Percentiles rank a stretch among this genome's conserved stretches.
Conservation (phyloP, 2,329 filamentous ascomycete species). For the Penicillium verrucosum region DNA sequence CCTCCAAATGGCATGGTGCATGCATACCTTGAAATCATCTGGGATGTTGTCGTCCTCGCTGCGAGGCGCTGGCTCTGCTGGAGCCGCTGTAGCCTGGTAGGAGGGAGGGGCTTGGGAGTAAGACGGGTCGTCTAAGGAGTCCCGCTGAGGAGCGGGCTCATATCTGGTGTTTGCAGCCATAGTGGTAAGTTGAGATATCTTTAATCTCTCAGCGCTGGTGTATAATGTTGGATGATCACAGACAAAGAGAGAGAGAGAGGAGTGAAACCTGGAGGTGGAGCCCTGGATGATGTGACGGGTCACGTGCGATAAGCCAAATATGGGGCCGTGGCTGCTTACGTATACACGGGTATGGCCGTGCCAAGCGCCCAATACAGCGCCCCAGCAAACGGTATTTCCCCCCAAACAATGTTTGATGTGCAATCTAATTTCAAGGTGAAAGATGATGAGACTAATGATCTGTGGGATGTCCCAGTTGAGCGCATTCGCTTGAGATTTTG, state of each 20-base stretch:
- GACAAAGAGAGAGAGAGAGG: conserved; percentile 3
- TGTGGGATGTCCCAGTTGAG: too few relatives aligned
- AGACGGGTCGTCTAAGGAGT: conserved; percentile 70
- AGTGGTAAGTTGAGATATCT: neutral
- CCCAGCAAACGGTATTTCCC: too few relatives aligned
- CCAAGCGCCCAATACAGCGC: too few relatives aligned
- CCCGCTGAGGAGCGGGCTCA: conserved; percentile 75
- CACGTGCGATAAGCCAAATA: conserved; percentile 10
- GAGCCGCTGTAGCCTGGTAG: conserved; percentile 64
- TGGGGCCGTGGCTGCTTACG: neutral
- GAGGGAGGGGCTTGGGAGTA: conserved; percentile 80
- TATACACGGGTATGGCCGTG: too few relatives aligned
- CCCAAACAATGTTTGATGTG: too few relatives aligned
- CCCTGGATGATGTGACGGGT: conserved; percentile 1
- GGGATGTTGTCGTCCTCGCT: conserved; percentile 86
- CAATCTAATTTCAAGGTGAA: too few relatives aligned
- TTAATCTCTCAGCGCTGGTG: neutral
- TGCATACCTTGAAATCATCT: conserved; percentile 88
- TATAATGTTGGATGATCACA: neutral
- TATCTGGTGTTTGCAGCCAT: conserved; percentile 83
- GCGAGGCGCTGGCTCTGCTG: conserved; percentile 57
- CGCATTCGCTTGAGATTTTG: too few relatives aligned
- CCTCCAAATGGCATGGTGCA: neutral
- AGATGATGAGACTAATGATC: too few relatives aligned
- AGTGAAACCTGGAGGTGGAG: conserved; percentile 4